Evolutionary conservation across 345 rosid species (phyloP).

Genomic region (Raphanus sativus): DNA sequence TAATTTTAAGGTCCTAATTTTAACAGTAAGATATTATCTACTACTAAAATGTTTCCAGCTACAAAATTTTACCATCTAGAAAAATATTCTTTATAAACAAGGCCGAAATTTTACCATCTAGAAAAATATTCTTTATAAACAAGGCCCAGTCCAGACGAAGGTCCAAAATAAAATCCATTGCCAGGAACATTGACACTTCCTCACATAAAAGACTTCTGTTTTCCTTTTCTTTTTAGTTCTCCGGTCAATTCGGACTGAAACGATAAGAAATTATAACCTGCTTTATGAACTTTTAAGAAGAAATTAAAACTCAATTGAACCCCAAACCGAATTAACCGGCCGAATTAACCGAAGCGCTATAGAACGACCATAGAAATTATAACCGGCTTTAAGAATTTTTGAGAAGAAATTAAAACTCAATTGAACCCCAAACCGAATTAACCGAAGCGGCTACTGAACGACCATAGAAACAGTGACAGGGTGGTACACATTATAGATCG

Average conservation of each 20-base stretch:
- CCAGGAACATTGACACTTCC: not conserved
- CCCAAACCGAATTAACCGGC: slow-evolving; percentile 15
- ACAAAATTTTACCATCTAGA: too few relatives aligned
- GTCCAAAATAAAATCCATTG: not conserved
- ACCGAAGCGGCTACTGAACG: not conserved
- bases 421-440: slow-evolving; percentile 13
- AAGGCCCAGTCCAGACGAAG: not conserved
- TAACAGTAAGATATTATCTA: too few relatives aligned
- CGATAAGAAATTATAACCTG: not conserved
- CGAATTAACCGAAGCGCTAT: slow-evolving; percentile 3
- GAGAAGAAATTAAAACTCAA: not conserved
- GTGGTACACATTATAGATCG: not conserved
- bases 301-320: not conserved
- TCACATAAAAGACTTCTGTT: not conserved
- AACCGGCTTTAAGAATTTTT: not conserved
- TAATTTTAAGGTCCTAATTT: too few relatives aligned
- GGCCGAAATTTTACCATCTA: not conserved
- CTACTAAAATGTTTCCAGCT: too few relatives aligned
- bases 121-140: not conserved
- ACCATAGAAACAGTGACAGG: slow-evolving; percentile 20
- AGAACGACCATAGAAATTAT: slow-evolving; percentile 1
- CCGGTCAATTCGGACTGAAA: not conserved
- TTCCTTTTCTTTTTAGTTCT: not conserved
- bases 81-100: not conserved
- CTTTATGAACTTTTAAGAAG: not conserved